A percentile compares a stretch with the other conserved stretches of the same genome.
Conservation (phyloP, 768 basidiomycete genomes). For the Pleurotus citrinopileatus region DNA sequence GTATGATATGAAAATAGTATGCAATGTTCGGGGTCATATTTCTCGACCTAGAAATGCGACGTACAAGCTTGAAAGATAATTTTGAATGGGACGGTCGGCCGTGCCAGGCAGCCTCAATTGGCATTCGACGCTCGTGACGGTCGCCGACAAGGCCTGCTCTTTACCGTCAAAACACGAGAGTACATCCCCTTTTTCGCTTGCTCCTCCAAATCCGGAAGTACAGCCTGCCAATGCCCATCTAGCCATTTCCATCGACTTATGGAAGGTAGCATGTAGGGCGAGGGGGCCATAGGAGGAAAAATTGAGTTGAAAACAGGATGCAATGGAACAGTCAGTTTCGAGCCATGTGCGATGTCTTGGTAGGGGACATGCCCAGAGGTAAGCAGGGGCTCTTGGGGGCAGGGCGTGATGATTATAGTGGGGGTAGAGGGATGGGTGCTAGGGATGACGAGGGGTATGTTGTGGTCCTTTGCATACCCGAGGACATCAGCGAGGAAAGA, state of each 20-base stretch:
- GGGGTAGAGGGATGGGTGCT: constrained; percentile 38
- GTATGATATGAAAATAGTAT: constrained; percentile 5
- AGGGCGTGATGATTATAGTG: constrained; percentile 50
- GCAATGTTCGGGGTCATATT: not conserved
- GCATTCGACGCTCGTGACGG: constrained; percentile 4
- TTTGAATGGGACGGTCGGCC: not conserved
- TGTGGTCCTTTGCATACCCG: constrained; percentile 1
- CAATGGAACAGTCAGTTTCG: constrained; percentile 46
- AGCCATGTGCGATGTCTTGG: constrained; percentile 54
- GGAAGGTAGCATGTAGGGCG: constrained; percentile 21
- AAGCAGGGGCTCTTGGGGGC: constrained; percentile 35
- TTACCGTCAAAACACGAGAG: constrained; percentile 25
- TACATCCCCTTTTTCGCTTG: constrained; percentile 43
- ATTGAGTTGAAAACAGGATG: constrained; percentile 42
- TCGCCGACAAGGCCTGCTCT: constrained; percentile 14
- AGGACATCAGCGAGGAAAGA: not conserved
- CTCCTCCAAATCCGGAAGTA: constrained; percentile 44
- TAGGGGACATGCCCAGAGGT: constrained; percentile 42
- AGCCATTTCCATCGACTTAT: constrained; percentile 44
- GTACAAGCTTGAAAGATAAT: not conserved
- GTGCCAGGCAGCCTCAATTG: not conserved
- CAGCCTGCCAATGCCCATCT: constrained; percentile 53
- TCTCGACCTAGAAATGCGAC: not conserved
- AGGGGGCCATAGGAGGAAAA: constrained; percentile 40
- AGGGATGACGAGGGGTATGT: constrained; percentile 25